Evolutionary conservation across 306 rosid genomes (phyloP).

Genomic region (Ceratonia siliqua): DNA sequence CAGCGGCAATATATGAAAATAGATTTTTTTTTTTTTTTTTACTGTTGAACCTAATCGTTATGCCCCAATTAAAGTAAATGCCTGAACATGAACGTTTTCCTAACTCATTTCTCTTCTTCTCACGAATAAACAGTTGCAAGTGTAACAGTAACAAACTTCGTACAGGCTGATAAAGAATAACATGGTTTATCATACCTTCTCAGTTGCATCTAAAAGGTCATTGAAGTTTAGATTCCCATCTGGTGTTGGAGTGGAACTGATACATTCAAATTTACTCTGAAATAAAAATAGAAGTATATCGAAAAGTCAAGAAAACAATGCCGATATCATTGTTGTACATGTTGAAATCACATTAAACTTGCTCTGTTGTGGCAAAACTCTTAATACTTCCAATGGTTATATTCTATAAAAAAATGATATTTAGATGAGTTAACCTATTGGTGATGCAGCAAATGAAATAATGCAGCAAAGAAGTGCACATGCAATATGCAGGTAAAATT

Average conservation of each 20-base stretch:
- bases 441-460: conserved; percentile 18
- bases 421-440: background rate
- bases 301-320: background rate
- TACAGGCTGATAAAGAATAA: background rate
- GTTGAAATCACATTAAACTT: conserved; percentile 3
- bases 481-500: conserved; percentile 27
- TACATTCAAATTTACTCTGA: conserved; percentile 61
- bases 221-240: conserved; percentile 79
- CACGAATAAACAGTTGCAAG: background rate
- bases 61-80: conserved; percentile 8
- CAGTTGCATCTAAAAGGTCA: conserved; percentile 53
- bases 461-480: conserved; percentile 11
- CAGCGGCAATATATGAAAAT: background rate
- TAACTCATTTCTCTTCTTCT: background rate
- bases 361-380: background rate
- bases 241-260: conserved; percentile 65
- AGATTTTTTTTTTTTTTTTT: background rate
- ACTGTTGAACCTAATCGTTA: background rate
- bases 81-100: conserved; percentile 1
- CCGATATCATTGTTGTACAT: conserved; percentile 17
- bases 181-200: conserved; percentile 46
- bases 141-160: conserved; percentile 8
- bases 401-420: background rate
- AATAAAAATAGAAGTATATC: conserved; percentile 31
- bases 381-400: conserved; percentile 1